A percentile compares a stretch with the other conserved stretches of the same genome.
These are phyloP conservation scores for Eucalyptus paniculata DNA, from an alignment of 345 rosid genomes.

Conservation along the genomic window DNA sequence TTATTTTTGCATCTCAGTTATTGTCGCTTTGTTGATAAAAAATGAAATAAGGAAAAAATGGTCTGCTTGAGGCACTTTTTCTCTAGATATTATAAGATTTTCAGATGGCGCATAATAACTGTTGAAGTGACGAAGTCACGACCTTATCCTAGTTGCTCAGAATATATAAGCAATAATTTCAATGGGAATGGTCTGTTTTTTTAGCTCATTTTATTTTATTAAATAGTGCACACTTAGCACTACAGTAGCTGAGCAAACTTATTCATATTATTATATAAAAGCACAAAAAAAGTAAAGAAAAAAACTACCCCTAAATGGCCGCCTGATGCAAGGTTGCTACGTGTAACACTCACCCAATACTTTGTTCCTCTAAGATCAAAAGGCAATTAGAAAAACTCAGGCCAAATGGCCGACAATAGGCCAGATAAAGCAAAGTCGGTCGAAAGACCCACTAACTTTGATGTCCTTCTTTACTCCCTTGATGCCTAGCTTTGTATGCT, in stretches of 20 bases:
- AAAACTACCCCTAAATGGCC: neutral
- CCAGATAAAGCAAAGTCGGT: neutral
- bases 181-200: neutral
- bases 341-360: neutral
- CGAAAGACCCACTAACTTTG: neutral
- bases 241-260: neutral
- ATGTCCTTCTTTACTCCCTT: neutral
- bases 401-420: neutral
- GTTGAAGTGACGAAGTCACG: no score
- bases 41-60: no score
- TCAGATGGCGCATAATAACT: no score
- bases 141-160: neutral
- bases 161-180: neutral
- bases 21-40: neutral
- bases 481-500: neutral
- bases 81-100: no score
- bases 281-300: no score
- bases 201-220: neutral
- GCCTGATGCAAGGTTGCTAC: neutral
- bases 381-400: neutral
- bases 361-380: neutral
- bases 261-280: neutral
- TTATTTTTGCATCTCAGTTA: neutral
- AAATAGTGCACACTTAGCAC: neutral
- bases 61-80: neutral